Percentiles rank a stretch among this genome's conserved stretches.
phyloP scores from a whole-genome alignment of 2,329 filamentous ascomycete genomes.

The Penicillium rolfsii region DNA sequence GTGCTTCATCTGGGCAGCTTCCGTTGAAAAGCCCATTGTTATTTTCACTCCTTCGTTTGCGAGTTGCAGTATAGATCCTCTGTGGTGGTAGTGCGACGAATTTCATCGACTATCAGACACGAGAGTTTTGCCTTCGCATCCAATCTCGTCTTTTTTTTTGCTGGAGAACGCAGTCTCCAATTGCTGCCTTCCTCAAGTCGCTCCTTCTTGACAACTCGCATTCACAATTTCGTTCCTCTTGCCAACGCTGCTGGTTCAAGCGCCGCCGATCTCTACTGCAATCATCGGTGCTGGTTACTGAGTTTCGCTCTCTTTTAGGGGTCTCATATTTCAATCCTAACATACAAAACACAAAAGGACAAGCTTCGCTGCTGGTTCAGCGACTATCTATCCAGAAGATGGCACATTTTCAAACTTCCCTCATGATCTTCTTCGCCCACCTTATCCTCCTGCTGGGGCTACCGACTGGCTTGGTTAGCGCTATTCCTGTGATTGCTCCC shows the following conservation, averaged over 20 bases:
- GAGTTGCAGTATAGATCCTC: slow-evolving; percentile 8
- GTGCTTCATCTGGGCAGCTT: slow-evolving; percentile 1
- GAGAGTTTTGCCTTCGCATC: slow-evolving; percentile 13
- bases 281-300: slow-evolving; percentile 35
- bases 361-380: slow-evolving; percentile 37
- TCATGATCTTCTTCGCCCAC: slow-evolving; percentile 36
- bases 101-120: slow-evolving; percentile 8
- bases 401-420: slow-evolving; percentile 28
- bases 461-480: slow-evolving; percentile 34
- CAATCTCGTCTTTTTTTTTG: slow-evolving; percentile 17
- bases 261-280: background rate
- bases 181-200: slow-evolving; percentile 12
- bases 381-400: slow-evolving; percentile 31
- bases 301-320: slow-evolving; percentile 25
- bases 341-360: background rate
- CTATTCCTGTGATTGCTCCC: slow-evolving; percentile 32
- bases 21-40: slow-evolving; percentile 15
- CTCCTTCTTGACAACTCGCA: slow-evolving; percentile 13
- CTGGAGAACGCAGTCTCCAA: slow-evolving; percentile 10
- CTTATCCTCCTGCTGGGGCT: slow-evolving; percentile 39
- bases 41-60: slow-evolving; percentile 7
- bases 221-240: background rate
- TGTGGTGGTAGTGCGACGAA: too few relatives aligned
- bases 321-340: slow-evolving; percentile 7
- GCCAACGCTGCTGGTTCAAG: slow-evolving; percentile 22